Percentiles rank a stretch among this genome's conserved stretches.
These are phyloP conservation scores for Lecanicillium sp. DNA, from an alignment of 2,329 filamentous ascomycete genomes.

Conservation along the genomic window DNA sequence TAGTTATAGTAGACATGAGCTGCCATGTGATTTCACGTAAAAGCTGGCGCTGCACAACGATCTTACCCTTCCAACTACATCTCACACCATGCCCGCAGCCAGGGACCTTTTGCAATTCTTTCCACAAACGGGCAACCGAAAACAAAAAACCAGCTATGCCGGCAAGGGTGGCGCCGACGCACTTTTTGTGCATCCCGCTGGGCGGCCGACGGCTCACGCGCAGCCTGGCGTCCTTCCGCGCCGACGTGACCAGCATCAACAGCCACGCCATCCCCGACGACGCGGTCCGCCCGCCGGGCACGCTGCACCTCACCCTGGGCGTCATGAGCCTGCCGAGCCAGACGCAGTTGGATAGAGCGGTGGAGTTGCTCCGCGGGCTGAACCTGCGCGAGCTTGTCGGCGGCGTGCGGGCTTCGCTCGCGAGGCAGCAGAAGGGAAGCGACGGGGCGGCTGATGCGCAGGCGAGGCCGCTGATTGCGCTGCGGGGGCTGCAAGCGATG, in stretches of 20 bases:
- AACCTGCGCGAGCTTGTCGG: slow-evolving; percentile 31
- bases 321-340: slow-evolving; percentile 65
- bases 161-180: slow-evolving; percentile 42
- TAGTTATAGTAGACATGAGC: no score
- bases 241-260: slow-evolving; percentile 42
- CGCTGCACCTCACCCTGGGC: slow-evolving; percentile 79
- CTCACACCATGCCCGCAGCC: no score
- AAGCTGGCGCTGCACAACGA: no score
- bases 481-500: slow-evolving; percentile 55
- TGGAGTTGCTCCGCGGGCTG: slow-evolving; percentile 30
- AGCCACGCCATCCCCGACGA: slow-evolving; percentile 49
- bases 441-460: slow-evolving; percentile 6
- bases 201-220: slow-evolving; percentile 57
- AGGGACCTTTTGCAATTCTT: no score
- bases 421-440: slow-evolving; percentile 4
- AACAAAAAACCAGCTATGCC: no score
- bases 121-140: no score
- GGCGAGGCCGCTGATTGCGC: slow-evolving; percentile 25
- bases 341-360: slow-evolving; percentile 34
- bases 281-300: slow-evolving; percentile 69
- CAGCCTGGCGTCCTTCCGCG: slow-evolving; percentile 53
- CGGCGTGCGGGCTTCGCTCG: slow-evolving; percentile 13
- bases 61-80: no score
- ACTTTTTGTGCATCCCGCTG: slow-evolving; percentile 72
- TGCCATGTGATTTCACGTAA: no score